These are phyloP conservation scores for Jasminum sambac DNA, from an alignment of 257 asterid genomes.

Conservation along the genomic window DNA sequence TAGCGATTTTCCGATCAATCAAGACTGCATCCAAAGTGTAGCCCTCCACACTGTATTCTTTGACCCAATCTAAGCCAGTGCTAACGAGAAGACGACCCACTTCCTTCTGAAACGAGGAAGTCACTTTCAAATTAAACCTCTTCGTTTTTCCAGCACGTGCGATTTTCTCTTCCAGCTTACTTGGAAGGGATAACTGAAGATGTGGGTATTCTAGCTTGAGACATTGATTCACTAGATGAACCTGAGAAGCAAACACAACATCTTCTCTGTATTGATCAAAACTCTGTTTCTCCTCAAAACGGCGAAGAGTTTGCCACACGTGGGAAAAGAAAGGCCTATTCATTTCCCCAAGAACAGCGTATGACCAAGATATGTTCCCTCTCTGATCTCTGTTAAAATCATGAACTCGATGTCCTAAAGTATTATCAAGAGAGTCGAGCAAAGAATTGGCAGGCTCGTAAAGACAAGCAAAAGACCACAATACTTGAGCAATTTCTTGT, in stretches of 20 bases:
- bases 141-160: constrained; percentile 69
- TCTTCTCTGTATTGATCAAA: constrained; percentile 74
- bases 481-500: constrained; percentile 84
- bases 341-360: constrained; percentile 78
- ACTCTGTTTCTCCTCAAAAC: constrained; percentile 56
- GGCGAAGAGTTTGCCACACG: constrained; percentile 62
- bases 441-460: constrained; percentile 62
- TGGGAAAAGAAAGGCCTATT: constrained; percentile 53
- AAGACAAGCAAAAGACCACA: constrained; percentile 98
- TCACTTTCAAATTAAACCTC: constrained; percentile 76
- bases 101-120: constrained; percentile 94
- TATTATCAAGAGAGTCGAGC: constrained; percentile 67
- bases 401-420: constrained; percentile 36
- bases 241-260: constrained; percentile 85
- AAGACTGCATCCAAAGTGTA: constrained; percentile 87
- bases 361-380: constrained; percentile 85
- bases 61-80: constrained; percentile 89
- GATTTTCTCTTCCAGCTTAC: constrained; percentile 57
- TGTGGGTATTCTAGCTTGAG: constrained; percentile 69
- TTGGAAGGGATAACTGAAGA: constrained; percentile 54
- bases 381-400: constrained; percentile 68
- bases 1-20: constrained; percentile 70
- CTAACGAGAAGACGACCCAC: constrained; percentile 85
- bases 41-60: constrained; percentile 70
- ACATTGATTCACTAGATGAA: constrained; percentile 69